Evolutionary conservation across 2,329 filamentous ascomycete genomes (phyloP), one percentile per base, ranked within the genome.

Genomic region (Lachnellula hyalina): DNA sequence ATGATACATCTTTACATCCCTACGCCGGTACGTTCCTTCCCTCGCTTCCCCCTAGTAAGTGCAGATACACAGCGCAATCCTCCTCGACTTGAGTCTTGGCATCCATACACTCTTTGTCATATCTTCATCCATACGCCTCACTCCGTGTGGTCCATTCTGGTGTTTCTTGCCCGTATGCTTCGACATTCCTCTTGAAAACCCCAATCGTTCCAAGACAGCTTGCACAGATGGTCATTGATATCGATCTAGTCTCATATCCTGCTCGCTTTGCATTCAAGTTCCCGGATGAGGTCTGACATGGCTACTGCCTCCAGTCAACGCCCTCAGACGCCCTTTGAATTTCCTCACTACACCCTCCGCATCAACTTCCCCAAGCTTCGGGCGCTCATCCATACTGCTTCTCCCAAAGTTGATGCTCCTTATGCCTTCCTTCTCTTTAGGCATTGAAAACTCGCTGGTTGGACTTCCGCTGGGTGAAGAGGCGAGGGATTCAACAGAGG

Each of bases 241-340:
- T 40, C n/a, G 15, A 7, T 40, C 5, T 17, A n/a, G 36, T n/a
- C n/a, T 40, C 14, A 17, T n/a, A n/a, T 17, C 36, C n/a, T 17
- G 36, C 36, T 17, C 14, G 17, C 36, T 9, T 11, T 40, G 14
- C 36, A 17, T 38, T 62, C 61, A 63, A 11, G 61, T 60, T 14
- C 61, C 61, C n/a, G 55, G 49, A 40, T 61, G 57, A 48, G 59
- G 59, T 53, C 60, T 59, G 11, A 51, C 61, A 49, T 55, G 55
- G 14, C 52, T 52, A 40, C 51, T 60, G 17, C 55, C 58, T 12
- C 49, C 56, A 9, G 62, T 64, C 55, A 60, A 59, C 17, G 61
- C 62, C 32, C 62, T 57, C 44, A 64, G 50, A 12, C 62, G 38
- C 3, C 61, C 62, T 54, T 58, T 63, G 45, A 64, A 47, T 50